Evolutionary conservation across 2,329 filamentous ascomycete genomes (phyloP).

Genomic region (Fusarium tanahbumbuense): DNA sequence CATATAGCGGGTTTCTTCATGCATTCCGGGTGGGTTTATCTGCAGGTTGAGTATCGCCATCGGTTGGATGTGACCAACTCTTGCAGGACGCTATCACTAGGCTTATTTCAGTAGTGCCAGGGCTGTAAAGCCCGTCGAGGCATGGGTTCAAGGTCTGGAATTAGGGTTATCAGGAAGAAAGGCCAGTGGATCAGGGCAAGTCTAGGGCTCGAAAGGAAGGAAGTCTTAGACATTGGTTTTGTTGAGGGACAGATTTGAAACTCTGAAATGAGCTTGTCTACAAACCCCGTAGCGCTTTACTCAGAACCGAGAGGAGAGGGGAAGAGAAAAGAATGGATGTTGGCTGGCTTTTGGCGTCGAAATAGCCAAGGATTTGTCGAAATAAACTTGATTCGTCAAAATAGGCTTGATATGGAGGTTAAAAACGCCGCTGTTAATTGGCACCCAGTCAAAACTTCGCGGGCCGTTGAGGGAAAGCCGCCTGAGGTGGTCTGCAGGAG

Average conservation of each 20-base stretch:
- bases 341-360: conserved; percentile 6
- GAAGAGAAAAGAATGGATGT: conserved; percentile 9
- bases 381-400: conserved; percentile 34
- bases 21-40: conserved; percentile 30
- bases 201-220: conserved; percentile 30
- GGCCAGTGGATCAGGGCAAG: conserved; percentile 29
- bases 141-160: conserved; percentile 28
- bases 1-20: conserved; percentile 35
- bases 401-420: conserved; percentile 6
- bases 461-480: conserved; percentile 32
- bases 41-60: conserved; percentile 34
- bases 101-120: conserved; percentile 34
- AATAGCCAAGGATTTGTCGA: conserved; percentile 11
- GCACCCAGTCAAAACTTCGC: conserved; percentile 34
- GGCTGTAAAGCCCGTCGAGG: conserved; percentile 2
- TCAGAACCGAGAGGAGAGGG: conserved; percentile 18
- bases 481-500: conserved; percentile 9
- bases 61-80: conserved; percentile 35
- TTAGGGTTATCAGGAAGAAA: conserved; percentile 35
- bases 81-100: conserved; percentile 33
- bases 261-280: background rate
- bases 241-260: conserved; percentile 12
- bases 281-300: background rate
- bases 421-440: conserved; percentile 31
- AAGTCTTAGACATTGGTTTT: conserved; percentile 2